These are phyloP conservation scores for Paraphoma chrysanthemicola DNA, from an alignment of 2,329 filamentous ascomycete species.

Conservation along the genomic window DNA sequence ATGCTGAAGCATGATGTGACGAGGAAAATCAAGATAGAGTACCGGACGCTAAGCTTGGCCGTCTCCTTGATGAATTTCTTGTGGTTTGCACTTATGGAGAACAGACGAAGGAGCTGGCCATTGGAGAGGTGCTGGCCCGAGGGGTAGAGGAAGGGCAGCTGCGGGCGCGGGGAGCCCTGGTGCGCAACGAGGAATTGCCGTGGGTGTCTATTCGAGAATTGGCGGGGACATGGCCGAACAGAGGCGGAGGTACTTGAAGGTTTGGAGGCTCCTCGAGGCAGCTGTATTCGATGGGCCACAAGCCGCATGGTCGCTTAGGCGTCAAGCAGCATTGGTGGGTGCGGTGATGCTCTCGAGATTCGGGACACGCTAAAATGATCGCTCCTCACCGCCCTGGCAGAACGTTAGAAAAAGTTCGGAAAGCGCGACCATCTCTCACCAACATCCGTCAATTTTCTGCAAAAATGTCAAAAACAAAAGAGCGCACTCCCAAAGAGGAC, in stretches of 20 bases:
- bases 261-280: slow-evolving; percentile 30
- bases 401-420: slow-evolving; percentile 27
- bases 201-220: slow-evolving; percentile 65
- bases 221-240: slow-evolving; percentile 49
- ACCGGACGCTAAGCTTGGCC: slow-evolving; percentile 72
- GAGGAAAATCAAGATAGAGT: slow-evolving; percentile 70
- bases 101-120: slow-evolving; percentile 67
- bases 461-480: slow-evolving; percentile 22
- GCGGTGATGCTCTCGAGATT: slow-evolving; percentile 13
- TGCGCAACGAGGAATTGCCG: slow-evolving; percentile 58
- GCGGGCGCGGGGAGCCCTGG: slow-evolving; percentile 60
- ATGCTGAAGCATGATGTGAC: slow-evolving; percentile 66
- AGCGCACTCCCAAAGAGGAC: slow-evolving; percentile 24
- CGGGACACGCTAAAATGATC: slow-evolving; percentile 23
- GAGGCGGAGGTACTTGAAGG: slow-evolving; percentile 21
- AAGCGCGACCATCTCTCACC: slow-evolving; percentile 10
- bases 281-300: slow-evolving; percentile 33
- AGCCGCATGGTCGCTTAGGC: slow-evolving; percentile 38
- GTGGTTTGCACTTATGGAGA: slow-evolving; percentile 74
- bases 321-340: slow-evolving; percentile 5
- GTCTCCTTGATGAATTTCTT: slow-evolving; percentile 75
- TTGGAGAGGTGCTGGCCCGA: slow-evolving; percentile 51
- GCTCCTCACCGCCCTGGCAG: slow-evolving; percentile 30
- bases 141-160: slow-evolving; percentile 70
- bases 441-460: slow-evolving; percentile 11